These are phyloP conservation scores for Torulaspora microellipsoides DNA, from an alignment of 805 yeast genomes.

Conservation along the genomic window DNA sequence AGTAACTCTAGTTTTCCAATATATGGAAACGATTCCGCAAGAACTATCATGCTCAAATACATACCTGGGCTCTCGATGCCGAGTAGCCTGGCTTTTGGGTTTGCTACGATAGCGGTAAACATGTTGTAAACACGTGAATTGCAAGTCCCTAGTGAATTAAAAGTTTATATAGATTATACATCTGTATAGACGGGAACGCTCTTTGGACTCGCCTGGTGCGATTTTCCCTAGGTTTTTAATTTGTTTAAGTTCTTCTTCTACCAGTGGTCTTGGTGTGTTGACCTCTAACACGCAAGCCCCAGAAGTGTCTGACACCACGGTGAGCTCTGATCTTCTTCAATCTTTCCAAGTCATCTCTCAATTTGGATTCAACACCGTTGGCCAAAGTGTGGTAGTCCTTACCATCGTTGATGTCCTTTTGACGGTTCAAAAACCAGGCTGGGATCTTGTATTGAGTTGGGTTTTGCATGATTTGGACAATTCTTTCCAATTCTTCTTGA, in stretches of 20 bases:
- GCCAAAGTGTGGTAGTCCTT: slow-evolving; percentile 99
- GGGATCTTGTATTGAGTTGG: slow-evolving; percentile 99
- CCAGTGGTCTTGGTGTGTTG: slow-evolving; percentile 99
- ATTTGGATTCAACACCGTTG: slow-evolving; percentile 97
- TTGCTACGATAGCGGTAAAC: too few relatives aligned
- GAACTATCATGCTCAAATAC: too few relatives aligned
- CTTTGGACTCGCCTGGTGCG: too few relatives aligned
- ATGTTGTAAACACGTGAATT: too few relatives aligned
- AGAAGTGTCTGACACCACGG: slow-evolving; percentile 99
- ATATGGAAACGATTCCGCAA: too few relatives aligned
- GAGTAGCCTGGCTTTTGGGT: too few relatives aligned
- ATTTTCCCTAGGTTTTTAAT: neutral
- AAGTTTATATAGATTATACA: too few relatives aligned
- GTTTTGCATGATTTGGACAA: slow-evolving; percentile 99
- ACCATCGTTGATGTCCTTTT: slow-evolving; percentile 97
- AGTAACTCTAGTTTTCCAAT: too few relatives aligned
- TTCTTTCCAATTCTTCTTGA: slow-evolving; percentile 99
- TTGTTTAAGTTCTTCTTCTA: slow-evolving; percentile 60
- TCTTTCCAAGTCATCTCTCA: slow-evolving; percentile 99
- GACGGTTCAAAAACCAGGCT: slow-evolving; percentile 99
- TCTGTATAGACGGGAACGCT: too few relatives aligned
- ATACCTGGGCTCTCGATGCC: too few relatives aligned
- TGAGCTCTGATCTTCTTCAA: slow-evolving; percentile 99
- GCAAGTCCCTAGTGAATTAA: too few relatives aligned
- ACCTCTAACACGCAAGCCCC: slow-evolving; percentile 99